These are phyloP conservation scores for Penicillium sp. DNA, from an alignment of 2,329 filamentous ascomycete genomes.

Conservation along the genomic window DNA sequence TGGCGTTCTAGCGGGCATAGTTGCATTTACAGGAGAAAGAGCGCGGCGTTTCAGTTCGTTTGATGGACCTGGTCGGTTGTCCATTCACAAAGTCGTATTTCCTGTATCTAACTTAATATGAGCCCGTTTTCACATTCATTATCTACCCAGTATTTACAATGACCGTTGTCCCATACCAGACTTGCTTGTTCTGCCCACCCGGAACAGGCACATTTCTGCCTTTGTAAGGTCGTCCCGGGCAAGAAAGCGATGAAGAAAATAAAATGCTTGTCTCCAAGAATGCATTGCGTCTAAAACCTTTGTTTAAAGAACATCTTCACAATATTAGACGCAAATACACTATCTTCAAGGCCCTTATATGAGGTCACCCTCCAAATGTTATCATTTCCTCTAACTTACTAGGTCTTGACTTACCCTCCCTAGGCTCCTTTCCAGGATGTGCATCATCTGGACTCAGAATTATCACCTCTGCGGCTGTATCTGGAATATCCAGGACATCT, in stretches of 20 bases:
- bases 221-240: neutral
- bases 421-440: constrained; percentile 13
- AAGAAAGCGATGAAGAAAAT: neutral
- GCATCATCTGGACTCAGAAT: constrained; percentile 18
- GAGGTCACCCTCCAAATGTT: neutral
- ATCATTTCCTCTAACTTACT: neutral
- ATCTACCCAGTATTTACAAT: neutral
- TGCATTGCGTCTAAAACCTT: neutral
- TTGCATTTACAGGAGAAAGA: neutral
- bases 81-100: neutral
- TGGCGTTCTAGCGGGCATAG: neutral
- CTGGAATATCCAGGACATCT: constrained; percentile 11
- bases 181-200: neutral
- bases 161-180: neutral
- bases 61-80: neutral
- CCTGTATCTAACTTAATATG: neutral
- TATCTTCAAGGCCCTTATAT: neutral
- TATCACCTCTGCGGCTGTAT: constrained; percentile 29
- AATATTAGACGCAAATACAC: neutral
- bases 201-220: neutral
- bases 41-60: neutral
- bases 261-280: neutral
- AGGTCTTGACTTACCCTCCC: neutral
- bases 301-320: neutral
- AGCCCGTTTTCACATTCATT: neutral